Evolutionary conservation across 2,329 filamentous ascomycete species (phyloP).

Genomic region (Ceratocystis smalleyi): DNA sequence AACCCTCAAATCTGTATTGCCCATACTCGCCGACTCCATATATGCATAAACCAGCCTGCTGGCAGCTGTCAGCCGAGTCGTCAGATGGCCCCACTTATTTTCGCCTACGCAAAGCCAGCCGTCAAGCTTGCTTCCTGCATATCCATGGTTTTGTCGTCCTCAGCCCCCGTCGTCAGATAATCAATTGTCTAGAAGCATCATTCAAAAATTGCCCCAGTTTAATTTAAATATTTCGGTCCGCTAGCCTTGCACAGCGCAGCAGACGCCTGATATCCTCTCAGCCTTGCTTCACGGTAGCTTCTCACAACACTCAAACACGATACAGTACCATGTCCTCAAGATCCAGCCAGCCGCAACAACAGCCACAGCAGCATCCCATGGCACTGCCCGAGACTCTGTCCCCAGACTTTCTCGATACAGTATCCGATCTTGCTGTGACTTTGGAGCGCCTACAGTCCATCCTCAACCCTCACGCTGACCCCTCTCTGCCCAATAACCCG

Average conservation of each 20-base stretch:
- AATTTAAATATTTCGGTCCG: too few species aligned
- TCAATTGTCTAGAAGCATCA: too few species aligned
- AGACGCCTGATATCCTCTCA: not conserved
- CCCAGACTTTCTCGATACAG: slow-evolving; percentile 69
- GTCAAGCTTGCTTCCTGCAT: not conserved
- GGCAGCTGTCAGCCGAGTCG: not conserved
- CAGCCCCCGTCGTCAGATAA: too few species aligned
- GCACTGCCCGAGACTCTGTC: slow-evolving; percentile 50
- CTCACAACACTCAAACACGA: not conserved
- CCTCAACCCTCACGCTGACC: slow-evolving; percentile 21
- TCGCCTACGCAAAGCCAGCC: not conserved
- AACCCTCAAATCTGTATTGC: not conserved
- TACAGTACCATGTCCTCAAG: slow-evolving; percentile 3
- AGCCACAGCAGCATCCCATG: slow-evolving; percentile 28
- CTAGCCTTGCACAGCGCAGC: not conserved
- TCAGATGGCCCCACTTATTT: not conserved
- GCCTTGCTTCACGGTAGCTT: not conserved
- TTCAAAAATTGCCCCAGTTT: too few species aligned
- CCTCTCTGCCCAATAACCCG: slow-evolving; percentile 7
- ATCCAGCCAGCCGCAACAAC: not conserved
- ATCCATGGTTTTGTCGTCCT: not conserved
- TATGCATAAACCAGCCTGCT: not conserved
- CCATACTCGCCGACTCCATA: not conserved
- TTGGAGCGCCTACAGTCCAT: slow-evolving; percentile 52
- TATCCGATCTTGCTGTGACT: slow-evolving; percentile 66